Conservation (phyloP, 495 filamentous ascomycete genomes). For the Penicillium salamii region DNA sequence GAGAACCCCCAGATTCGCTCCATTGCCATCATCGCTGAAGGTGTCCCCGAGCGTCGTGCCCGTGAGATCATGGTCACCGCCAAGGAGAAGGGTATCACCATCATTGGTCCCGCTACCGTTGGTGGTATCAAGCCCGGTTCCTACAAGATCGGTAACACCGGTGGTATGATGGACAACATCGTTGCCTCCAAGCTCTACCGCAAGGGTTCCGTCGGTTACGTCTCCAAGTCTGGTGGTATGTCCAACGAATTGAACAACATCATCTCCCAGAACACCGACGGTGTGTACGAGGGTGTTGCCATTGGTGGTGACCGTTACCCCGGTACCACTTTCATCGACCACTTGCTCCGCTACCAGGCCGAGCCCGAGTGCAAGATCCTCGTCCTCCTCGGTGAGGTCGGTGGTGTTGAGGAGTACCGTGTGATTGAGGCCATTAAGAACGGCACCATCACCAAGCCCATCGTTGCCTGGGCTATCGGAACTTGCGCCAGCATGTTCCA, state of each 20-base stretch:
- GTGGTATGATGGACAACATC: constrained; percentile 99
- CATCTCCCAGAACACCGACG: constrained; percentile 89
- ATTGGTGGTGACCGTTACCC: constrained; percentile 99
- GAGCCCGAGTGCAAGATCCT: constrained; percentile 98
- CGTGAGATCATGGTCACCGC: constrained; percentile 96
- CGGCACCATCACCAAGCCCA: constrained; percentile 92
- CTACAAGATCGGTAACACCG: constrained; percentile 99
- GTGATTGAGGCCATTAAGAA: constrained; percentile 97
- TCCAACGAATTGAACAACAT: constrained; percentile 99
- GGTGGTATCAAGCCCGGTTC: constrained; percentile 99
- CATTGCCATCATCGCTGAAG: constrained; percentile 98
- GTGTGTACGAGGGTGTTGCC: constrained; percentile 97
- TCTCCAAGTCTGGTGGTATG: constrained; percentile 99
- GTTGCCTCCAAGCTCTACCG: constrained; percentile 99
- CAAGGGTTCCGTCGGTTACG: constrained; percentile 95
- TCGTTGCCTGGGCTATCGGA: constrained; percentile 98
- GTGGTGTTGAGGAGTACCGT: constrained; percentile 99
- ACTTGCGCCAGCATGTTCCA: constrained; percentile 99
- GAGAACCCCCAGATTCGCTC: constrained; percentile 93
- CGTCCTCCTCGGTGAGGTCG: constrained; percentile 92
- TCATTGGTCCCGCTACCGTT: constrained; percentile 96
- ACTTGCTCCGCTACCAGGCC: constrained; percentile 89
- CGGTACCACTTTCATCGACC: constrained; percentile 98
- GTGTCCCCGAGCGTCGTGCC: constrained; percentile 96
- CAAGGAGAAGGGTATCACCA: constrained; percentile 97